These are phyloP conservation scores for Solanum stenotomum DNA, from an alignment of 257 asterid genomes.

Conservation along the genomic window DNA sequence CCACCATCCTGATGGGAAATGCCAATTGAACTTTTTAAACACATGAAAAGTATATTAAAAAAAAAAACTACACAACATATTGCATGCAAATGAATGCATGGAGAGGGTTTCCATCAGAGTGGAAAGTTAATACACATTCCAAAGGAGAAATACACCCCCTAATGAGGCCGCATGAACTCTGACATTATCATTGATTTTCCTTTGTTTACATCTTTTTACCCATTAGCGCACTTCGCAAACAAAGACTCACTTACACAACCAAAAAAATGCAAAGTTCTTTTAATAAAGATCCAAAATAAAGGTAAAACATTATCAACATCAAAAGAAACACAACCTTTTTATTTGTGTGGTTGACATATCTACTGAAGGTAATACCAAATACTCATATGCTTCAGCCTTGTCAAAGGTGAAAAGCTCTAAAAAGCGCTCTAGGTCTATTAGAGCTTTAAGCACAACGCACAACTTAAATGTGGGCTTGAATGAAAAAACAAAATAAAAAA, in stretches of 20 bases:
- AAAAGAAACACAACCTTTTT: not conserved
- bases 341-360: not conserved
- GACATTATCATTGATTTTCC: not conserved
- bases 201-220: not conserved
- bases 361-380: not conserved
- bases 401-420: not conserved
- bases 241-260: not conserved
- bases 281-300: not conserved
- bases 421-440: not conserved
- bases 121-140: not conserved
- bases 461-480: not conserved
- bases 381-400: not conserved
- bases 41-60: not conserved
- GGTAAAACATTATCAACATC: not conserved
- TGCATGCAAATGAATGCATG: not conserved
- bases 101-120: not conserved
- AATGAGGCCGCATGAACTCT: not conserved
- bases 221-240: not conserved
- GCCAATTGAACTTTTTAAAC: not conserved
- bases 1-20: slow-evolving; percentile 52
- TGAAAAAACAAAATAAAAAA: not conserved
- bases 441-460: not conserved
- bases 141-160: not conserved
- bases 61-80: not conserved
- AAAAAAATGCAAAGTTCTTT: not conserved